Evolutionary conservation across 1,284 basidiomycete species (phyloP).

Genomic region (Ustilago tritici): DNA sequence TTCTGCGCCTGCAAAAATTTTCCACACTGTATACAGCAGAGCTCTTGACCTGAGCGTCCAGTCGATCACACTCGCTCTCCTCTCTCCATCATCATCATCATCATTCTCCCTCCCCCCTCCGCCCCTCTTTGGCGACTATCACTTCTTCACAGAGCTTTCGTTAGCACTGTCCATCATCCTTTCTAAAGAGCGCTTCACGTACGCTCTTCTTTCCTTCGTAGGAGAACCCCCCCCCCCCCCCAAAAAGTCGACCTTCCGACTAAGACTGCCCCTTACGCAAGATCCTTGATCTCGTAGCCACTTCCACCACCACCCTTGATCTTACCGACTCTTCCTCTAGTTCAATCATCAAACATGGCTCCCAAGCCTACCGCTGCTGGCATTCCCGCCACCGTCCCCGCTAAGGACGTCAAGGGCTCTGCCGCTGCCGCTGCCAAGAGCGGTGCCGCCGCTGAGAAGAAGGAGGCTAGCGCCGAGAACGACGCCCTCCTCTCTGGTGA

Average conservation of each 20-base stretch:
- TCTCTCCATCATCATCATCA: conserved; percentile 32
- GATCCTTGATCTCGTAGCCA: conserved; percentile 31
- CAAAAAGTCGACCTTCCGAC: conserved; percentile 40
- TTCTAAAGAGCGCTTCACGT: conserved; percentile 17
- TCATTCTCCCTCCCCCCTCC: conserved; percentile 23
- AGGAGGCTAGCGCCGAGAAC: conserved; percentile 70
- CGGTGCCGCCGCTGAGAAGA: conserved; percentile 65
- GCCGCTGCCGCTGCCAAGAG: conserved; percentile 68
- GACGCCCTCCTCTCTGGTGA: conserved; percentile 69
- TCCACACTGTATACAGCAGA: conserved; percentile 10
- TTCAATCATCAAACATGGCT: conserved; percentile 40
- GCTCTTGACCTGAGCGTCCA: conserved; percentile 9
- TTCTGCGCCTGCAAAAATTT: conserved; percentile 39
- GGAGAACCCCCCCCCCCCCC: conserved; percentile 4
- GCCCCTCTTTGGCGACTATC: conserved; percentile 31
- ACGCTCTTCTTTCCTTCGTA: conserved; percentile 36
- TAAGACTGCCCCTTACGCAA: conserved; percentile 25
- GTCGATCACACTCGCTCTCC: not conserved
- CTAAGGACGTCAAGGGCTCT: conserved; percentile 65
- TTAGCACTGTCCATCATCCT: conserved; percentile 40
- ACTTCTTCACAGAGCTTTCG: conserved; percentile 41
- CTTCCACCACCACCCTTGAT: conserved; percentile 5
- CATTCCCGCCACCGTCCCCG: conserved; percentile 65
- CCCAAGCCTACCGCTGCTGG: conserved; percentile 60
- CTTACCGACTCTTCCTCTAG: not conserved